These are phyloP conservation scores for Fusarium xyrophilum DNA, from an alignment of 2,329 filamentous ascomycete species.

Conservation along the genomic window DNA sequence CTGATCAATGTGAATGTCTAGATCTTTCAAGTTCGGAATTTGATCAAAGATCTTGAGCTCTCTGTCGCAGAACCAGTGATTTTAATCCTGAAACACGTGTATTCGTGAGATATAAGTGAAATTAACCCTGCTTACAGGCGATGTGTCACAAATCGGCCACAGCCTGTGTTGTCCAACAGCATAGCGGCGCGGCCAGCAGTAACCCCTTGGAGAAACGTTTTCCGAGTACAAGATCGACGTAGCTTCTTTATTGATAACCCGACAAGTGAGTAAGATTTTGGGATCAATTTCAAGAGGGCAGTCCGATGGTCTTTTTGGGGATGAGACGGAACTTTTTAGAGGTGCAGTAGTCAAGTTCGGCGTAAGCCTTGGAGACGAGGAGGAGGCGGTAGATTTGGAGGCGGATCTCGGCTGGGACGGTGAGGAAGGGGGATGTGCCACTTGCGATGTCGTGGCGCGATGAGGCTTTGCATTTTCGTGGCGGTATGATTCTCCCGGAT, in stretches of 20 bases:
- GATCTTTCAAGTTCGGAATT: slow-evolving; percentile 8
- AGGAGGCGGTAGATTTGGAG: slow-evolving; percentile 20
- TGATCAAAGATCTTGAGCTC: slow-evolving; percentile 4
- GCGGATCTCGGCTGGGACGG: slow-evolving; percentile 11
- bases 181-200: neutral
- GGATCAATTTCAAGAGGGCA: neutral
- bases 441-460: neutral
- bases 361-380: neutral
- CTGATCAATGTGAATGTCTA: slow-evolving; percentile 5
- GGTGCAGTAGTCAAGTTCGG: neutral
- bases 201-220: slow-evolving; percentile 5
- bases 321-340: slow-evolving; percentile 9
- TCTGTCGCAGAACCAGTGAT: neutral
- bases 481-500: neutral
- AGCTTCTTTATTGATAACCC: slow-evolving; percentile 12
- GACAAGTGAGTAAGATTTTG: slow-evolving; percentile 7
- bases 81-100: neutral
- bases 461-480: neutral
- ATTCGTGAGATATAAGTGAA: neutral
- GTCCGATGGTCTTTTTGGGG: neutral
- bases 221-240: slow-evolving; percentile 6
- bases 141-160: neutral
- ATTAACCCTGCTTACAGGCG: slow-evolving; percentile 1
- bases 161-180: rapidly evolving
- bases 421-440: neutral